Evolutionary conservation across 306 rosid genomes (phyloP).

Genomic region (Geum urbanum): DNA sequence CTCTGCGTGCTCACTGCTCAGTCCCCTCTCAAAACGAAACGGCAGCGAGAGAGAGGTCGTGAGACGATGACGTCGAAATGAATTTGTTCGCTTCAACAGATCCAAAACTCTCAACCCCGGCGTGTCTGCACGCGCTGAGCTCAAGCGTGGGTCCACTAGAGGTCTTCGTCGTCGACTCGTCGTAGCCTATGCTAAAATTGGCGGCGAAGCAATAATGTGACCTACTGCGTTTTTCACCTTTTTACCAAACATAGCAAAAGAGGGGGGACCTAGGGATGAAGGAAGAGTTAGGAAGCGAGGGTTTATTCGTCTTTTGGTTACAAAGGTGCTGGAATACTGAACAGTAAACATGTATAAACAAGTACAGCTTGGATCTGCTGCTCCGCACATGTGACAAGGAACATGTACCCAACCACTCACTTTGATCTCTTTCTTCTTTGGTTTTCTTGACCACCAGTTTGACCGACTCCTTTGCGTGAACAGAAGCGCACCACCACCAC

Average conservation of each 20-base stretch:
- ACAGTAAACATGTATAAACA: neutral
- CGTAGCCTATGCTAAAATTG: constrained; percentile 4
- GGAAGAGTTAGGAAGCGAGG: neutral
- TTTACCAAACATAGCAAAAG: neutral
- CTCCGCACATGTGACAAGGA: constrained; percentile 16
- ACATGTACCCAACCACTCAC: constrained; percentile 10
- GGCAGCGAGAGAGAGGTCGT: neutral
- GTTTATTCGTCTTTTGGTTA: neutral
- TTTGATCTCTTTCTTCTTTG: neutral
- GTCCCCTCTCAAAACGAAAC: neutral
- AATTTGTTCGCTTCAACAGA: neutral
- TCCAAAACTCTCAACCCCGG: neutral
- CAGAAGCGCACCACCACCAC: too few relatives aligned
- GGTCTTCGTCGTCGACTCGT: too few relatives aligned
- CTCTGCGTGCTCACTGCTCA: neutral
- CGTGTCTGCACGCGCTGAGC: neutral
- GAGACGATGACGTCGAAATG: neutral
- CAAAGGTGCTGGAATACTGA: neutral
- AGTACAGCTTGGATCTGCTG: constrained; percentile 9
- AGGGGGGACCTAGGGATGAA: neutral
- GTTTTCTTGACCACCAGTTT: neutral
- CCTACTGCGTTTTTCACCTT: neutral
- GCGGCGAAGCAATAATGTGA: neutral
- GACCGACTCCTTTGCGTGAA: neutral
- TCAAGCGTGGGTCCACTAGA: neutral